Base-by-base conservation (phyloP, 306 rosid genomes). In the Rosa rugosa region DNA sequence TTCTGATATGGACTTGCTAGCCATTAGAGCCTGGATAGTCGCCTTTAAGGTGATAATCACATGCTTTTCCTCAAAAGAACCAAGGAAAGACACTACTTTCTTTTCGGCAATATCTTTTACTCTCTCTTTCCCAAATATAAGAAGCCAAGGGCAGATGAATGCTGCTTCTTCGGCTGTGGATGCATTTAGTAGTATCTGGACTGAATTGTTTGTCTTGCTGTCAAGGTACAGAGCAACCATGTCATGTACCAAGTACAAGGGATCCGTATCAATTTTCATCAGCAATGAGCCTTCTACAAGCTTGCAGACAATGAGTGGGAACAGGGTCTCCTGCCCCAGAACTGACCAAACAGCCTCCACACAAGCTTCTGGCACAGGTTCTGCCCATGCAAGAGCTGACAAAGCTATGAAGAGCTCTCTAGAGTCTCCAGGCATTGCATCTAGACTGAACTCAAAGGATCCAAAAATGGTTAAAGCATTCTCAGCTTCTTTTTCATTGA, bases 401-500 rank as follows among this genome's bases (percentile, higher is more conserved):
- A 81, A 56, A 81, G 85, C 85, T 46, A 56, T 44, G 75, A 77
- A 77, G 25, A 82, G 79, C 56, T 77, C 68, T 64, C 85, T 77
- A 34, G 79, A 77, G 72, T 82, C 82, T 65, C 23, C 71, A 17
- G 82, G 79, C 85, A 82, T 82, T 45, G 85, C 82, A 77, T 82
- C 79, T 66, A 77, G 79, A 78, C 79, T 82, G 82, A 82, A 82
- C 62, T 82, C 82, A 31, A 77, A 82, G 12, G 85, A 82, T 51
- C 85, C 82, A n/a, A 82, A 82, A 63, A 82, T 77, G 65, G 85
- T 77, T 69, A 78, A 41, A 16, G 83, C 73, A 66, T 75, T 83
- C 76, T 83, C 86, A 51, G 83, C 77, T 79, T 83, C 86, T 64
- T 83, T 83, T 76, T 83, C 86, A 46, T 83, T 83, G 31, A 79